These are phyloP conservation scores for Yarrowia galli DNA, from an alignment of 1,139 yeast species.

Conservation along the genomic window DNA sequence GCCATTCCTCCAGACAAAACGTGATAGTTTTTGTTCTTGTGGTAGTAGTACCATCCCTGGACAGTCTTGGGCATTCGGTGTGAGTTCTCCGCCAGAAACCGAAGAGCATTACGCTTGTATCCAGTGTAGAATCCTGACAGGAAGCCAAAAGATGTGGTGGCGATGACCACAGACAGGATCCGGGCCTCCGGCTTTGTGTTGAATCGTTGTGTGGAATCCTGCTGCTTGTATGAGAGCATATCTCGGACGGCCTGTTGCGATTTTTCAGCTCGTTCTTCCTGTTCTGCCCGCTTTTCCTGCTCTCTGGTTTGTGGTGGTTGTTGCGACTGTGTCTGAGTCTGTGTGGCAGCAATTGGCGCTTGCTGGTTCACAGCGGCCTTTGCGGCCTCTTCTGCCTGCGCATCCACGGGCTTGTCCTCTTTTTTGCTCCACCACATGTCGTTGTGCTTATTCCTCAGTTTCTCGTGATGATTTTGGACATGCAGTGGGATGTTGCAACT, in stretches of 20 bases:
- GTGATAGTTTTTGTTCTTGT: conserved; percentile 81
- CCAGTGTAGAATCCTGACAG: conserved; percentile 71
- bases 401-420: conserved; percentile 21
- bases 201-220: conserved; percentile 37
- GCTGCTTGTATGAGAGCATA: conserved; percentile 17
- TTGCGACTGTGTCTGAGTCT: background rate
- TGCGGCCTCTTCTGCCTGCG: background rate
- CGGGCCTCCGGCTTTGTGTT: conserved; percentile 39
- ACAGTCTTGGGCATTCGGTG: conserved; percentile 79
- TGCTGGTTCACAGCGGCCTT: conserved; percentile 7
- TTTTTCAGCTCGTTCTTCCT: conserved; percentile 20
- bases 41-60: conserved; percentile 91
- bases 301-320: background rate
- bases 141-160: conserved; percentile 64
- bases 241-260: conserved; percentile 26
- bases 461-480: background rate
- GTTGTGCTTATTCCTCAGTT: background rate
- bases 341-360: background rate
- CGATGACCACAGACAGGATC: conserved; percentile 38
- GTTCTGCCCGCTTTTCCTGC: conserved; percentile 11
- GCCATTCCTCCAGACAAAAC: conserved; percentile 64
- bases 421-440: conserved; percentile 33
- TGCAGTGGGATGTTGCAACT: conserved; percentile 21
- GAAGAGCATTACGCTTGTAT: conserved; percentile 61
- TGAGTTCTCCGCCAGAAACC: conserved; percentile 79